Evolutionary conservation across 106 monocot genomes (phyloP).

Genomic region (Platanthera guangdongensis): DNA sequence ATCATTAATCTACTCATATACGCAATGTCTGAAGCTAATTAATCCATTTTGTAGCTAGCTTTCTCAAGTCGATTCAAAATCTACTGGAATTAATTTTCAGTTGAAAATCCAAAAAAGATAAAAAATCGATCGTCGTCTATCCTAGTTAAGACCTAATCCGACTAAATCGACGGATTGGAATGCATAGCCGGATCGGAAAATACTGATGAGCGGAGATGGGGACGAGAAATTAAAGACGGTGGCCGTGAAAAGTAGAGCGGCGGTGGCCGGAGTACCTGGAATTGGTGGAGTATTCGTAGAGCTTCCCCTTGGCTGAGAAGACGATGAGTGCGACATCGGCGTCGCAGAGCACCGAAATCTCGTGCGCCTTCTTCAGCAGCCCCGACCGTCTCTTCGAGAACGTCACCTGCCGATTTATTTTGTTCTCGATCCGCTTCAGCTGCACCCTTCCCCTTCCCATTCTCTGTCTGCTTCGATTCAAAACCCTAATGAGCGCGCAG

Average conservation of each 20-base stretch:
- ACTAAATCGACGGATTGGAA: too few relatives aligned
- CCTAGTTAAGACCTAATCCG: too few relatives aligned
- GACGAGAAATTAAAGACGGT: too few relatives aligned
- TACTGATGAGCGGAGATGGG: too few relatives aligned
- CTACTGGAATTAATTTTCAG: not conserved
- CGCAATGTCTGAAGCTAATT: too few relatives aligned
- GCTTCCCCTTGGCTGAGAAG: conserved; percentile 61
- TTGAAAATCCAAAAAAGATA: too few relatives aligned
- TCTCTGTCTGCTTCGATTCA: not conserved
- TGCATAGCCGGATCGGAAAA: not conserved
- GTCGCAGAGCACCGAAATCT: conserved; percentile 73
- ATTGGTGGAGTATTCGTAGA: conserved; percentile 56
- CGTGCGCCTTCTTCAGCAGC: conserved; percentile 61
- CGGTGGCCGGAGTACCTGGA: conserved; percentile 8
- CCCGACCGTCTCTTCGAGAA: conserved; percentile 67
- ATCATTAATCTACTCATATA: too few relatives aligned
- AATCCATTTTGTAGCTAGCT: too few relatives aligned
- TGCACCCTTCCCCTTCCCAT: conserved; percentile 71
- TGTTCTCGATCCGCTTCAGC: conserved; percentile 67
- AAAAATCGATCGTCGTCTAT: too few relatives aligned
- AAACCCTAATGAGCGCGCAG: not conserved
- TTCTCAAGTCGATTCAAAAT: not conserved
- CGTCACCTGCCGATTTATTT: conserved; percentile 60
- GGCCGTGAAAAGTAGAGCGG: too few relatives aligned
- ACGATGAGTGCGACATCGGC: conserved; percentile 65